Conservation (phyloP, 2,329 filamentous ascomycete species). For the Diaporthe sp. region DNA sequence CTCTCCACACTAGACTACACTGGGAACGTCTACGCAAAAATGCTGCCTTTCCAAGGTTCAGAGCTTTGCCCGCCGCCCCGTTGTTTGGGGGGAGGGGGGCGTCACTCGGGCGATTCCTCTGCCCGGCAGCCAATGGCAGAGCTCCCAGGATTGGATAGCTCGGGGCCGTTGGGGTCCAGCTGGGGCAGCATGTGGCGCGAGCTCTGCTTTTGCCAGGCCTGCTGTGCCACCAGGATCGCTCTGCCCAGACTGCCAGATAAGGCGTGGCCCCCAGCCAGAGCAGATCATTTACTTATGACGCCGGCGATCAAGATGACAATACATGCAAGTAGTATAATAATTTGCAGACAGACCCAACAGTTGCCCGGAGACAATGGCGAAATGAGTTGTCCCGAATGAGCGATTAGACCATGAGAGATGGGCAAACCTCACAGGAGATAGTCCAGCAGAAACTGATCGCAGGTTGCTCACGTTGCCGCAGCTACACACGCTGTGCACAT, state of each 20-base stretch:
- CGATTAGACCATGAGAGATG: neutral
- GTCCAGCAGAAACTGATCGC: neutral
- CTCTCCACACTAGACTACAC: slow-evolving; percentile 23
- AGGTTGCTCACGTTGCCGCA: neutral
- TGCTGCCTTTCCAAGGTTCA: slow-evolving; percentile 30
- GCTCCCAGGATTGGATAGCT: slow-evolving; percentile 3
- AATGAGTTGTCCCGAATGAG: neutral
- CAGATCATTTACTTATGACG: neutral
- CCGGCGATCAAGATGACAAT: neutral
- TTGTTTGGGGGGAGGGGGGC: slow-evolving; percentile 15
- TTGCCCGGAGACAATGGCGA: neutral
- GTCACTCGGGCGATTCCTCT: slow-evolving; percentile 18
- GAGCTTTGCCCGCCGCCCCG: slow-evolving; percentile 24
- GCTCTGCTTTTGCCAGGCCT: neutral
- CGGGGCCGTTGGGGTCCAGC: slow-evolving; percentile 17
- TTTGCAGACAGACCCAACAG: neutral
- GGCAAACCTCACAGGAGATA: neutral
- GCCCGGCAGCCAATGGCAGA: slow-evolving; percentile 15
- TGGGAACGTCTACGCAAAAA: slow-evolving; percentile 3
- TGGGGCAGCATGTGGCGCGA: slow-evolving; percentile 27
- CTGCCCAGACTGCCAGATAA: slow-evolving; percentile 13
- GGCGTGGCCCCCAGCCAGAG: neutral
- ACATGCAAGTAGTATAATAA: neutral
- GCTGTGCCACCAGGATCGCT: slow-evolving; percentile 6
- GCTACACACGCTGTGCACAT: slow-evolving; percentile 8